These are phyloP conservation scores for Penicillium palitans DNA, from an alignment of 2,329 filamentous ascomycete species.

Conservation along the genomic window DNA sequence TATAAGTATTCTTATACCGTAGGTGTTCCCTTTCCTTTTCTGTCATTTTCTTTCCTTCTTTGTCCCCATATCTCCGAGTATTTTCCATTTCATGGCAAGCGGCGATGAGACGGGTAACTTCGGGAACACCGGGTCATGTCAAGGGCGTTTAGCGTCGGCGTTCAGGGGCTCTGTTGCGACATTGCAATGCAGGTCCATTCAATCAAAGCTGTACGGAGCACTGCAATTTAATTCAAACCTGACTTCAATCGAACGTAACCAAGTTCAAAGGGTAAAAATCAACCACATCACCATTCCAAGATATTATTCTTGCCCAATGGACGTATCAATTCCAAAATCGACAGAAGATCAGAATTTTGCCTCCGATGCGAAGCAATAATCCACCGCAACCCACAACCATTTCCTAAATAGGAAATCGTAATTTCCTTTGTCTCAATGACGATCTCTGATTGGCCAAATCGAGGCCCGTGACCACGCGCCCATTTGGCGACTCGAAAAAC, in stretches of 20 bases:
- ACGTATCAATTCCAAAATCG: neutral
- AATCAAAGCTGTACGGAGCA: slow-evolving; percentile 2
- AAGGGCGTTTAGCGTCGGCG: slow-evolving; percentile 10
- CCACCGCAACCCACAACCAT: neutral
- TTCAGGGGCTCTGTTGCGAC: slow-evolving; percentile 2
- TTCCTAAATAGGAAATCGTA: slow-evolving; percentile 2
- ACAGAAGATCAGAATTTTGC: neutral
- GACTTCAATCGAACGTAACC: neutral
- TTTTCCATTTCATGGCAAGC: neutral
- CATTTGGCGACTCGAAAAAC: slow-evolving; percentile 37
- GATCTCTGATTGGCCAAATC: slow-evolving; percentile 23
- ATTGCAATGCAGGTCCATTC: slow-evolving; percentile 8
- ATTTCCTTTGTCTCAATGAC: slow-evolving; percentile 16
- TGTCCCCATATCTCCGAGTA: neutral
- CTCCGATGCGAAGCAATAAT: neutral
- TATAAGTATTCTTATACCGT: slow-evolving; percentile 65
- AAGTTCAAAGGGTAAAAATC: neutral
- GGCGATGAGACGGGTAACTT: neutral
- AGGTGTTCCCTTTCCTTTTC: neutral
- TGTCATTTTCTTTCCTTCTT: neutral
- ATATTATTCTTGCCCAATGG: neutral
- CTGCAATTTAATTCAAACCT: neutral
- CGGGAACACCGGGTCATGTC: slow-evolving; percentile 1
- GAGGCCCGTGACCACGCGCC: slow-evolving; percentile 39
- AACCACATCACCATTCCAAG: neutral